Evolutionary conservation across 1,284 basidiomycete species (phyloP).

Genomic region (Ceratobasidium sp.): DNA sequence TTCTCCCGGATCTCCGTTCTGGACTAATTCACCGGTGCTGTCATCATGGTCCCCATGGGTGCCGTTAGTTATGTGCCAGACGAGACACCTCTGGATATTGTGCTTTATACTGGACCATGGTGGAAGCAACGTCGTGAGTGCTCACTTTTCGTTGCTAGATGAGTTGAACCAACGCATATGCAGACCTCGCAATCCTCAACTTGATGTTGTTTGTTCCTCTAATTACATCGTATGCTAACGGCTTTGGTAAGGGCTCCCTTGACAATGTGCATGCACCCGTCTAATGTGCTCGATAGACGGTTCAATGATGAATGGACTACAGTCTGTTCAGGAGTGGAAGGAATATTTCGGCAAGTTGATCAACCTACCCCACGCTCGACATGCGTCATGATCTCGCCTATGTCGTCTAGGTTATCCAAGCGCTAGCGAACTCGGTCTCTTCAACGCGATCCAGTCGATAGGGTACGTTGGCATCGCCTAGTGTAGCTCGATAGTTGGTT

Average conservation of each 20-base stretch:
- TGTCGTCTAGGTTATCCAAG: constrained; percentile 19
- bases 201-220: constrained; percentile 50
- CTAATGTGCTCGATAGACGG: constrained; percentile 34
- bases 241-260: constrained; percentile 65
- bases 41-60: constrained; percentile 16
- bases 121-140: constrained; percentile 27
- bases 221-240: constrained; percentile 77
- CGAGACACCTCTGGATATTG: constrained; percentile 16
- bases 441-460: constrained; percentile 73
- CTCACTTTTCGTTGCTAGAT: neutral
- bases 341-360: constrained; percentile 21
- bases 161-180: neutral
- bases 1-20: neutral
- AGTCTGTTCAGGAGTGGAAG: constrained; percentile 41
- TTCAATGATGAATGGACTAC: constrained; percentile 46
- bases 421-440: constrained; percentile 60
- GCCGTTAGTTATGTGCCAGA: constrained; percentile 10
- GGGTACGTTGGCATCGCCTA: constrained; percentile 42
- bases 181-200: constrained; percentile 42
- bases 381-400: neutral
- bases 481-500: neutral
- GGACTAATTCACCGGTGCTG: neutral
- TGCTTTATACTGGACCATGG: constrained; percentile 19
- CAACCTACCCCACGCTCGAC: neutral
- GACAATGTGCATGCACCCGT: neutral